Conservation (phyloP, 2,329 filamentous ascomycete species). For the Xylariaceae sp. region DNA sequence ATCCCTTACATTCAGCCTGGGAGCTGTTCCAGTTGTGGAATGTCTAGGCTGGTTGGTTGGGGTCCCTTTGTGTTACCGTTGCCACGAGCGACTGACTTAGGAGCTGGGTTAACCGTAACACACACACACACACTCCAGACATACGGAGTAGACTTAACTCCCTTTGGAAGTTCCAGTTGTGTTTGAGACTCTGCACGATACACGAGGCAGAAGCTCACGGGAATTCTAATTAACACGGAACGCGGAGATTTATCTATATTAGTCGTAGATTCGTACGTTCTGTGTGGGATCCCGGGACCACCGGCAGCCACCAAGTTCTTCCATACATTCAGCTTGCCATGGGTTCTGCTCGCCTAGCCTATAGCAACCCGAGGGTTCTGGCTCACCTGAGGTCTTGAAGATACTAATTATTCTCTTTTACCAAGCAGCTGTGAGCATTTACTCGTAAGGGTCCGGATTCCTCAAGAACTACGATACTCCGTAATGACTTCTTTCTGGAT, state of each 20-base stretch:
- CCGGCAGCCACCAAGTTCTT: neutral
- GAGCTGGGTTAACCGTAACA: neutral
- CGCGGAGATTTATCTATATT: neutral
- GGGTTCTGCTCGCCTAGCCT: neutral
- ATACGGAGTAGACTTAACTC: neutral
- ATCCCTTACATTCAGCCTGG: conserved; percentile 2
- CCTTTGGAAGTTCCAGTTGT: neutral
- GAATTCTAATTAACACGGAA: neutral
- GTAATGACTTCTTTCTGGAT: no score
- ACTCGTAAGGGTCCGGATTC: no score
- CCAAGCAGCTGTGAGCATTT: no score
- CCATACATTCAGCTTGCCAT: neutral
- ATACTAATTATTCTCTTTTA: no score
- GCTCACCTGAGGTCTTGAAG: no score
- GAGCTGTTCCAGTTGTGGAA: neutral
- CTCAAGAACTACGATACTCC: no score
- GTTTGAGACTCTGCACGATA: neutral
- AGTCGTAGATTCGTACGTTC: neutral
- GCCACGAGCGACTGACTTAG: neutral
- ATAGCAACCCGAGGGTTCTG: no score
- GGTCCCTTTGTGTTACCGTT: conserved; percentile 20
- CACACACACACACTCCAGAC: neutral
- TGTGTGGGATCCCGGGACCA: neutral
- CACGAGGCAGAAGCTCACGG: neutral
- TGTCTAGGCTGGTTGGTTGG: conserved; percentile 17